phyloP scores from a whole-genome alignment of 202 grass and related monocot species.

The Cymbopogon flexuosus region DNA sequence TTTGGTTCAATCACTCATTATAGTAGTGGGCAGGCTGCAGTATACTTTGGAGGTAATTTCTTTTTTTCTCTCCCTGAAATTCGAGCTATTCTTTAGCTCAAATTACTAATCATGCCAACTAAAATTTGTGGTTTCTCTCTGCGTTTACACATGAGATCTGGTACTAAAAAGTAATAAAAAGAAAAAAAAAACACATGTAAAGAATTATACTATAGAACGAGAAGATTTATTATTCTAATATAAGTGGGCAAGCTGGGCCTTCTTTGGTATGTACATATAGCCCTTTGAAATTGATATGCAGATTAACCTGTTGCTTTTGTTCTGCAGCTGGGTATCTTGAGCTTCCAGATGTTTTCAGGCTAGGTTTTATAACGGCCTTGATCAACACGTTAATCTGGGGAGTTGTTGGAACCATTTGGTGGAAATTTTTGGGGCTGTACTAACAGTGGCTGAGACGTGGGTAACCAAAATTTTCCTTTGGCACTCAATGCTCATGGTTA shows the following conservation, averaged over 20 bases:
- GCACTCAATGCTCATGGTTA: background rate
- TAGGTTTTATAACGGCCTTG: constrained; percentile 68
- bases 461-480: background rate
- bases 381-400: constrained; percentile 67
- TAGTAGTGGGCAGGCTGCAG: constrained; percentile 90
- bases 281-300: background rate
- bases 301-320: constrained; percentile 34
- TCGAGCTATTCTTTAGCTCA: background rate
- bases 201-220: background rate
- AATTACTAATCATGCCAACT: background rate
- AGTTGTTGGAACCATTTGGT: constrained; percentile 79
- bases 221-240: background rate
- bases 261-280: background rate
- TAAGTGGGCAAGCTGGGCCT: background rate
- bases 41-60: constrained; percentile 94
- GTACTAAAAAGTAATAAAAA: background rate
- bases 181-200: background rate
- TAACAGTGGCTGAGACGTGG: constrained; percentile 25
- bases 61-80: background rate
- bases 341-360: constrained; percentile 78
- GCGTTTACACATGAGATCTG: background rate
- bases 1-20: constrained; percentile 90
- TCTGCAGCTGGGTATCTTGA: constrained; percentile 74
- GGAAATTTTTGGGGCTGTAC: constrained; percentile 90
- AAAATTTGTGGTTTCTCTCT: background rate